Percentiles rank a stretch among this genome's conserved stretches.
Conservation (phyloP, 176 grass and related monocot species). For the Olyra latifolia region DNA sequence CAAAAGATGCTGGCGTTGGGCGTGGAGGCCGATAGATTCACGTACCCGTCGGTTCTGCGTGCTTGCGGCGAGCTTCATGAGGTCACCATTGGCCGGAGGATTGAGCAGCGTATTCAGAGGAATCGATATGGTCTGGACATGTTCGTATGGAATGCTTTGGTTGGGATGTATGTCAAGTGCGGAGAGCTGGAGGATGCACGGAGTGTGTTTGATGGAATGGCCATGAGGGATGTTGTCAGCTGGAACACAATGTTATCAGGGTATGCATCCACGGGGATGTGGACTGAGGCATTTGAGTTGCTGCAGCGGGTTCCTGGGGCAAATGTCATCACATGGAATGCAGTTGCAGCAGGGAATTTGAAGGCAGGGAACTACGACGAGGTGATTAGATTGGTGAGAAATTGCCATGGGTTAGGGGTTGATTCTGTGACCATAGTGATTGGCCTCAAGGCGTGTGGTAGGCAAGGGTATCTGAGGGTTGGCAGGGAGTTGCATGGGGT, state of each 20-base stretch:
- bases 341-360: slow-evolving; percentile 26
- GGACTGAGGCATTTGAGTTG: slow-evolving; percentile 32
- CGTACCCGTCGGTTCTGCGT: slow-evolving; percentile 59
- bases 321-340: slow-evolving; percentile 35
- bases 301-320: slow-evolving; percentile 31
- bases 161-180: slow-evolving; percentile 56
- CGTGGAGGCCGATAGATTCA: slow-evolving; percentile 45
- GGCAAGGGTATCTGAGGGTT: slow-evolving; percentile 26
- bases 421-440: slow-evolving; percentile 55
- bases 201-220: slow-evolving; percentile 65
- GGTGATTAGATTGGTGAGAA: slow-evolving; percentile 41
- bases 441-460: slow-evolving; percentile 58
- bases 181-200: slow-evolving; percentile 32
- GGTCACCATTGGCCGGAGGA: slow-evolving; percentile 31
- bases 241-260: slow-evolving; percentile 62
- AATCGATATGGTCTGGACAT: slow-evolving; percentile 48
- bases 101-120: slow-evolving; percentile 19
- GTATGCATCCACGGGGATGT: slow-evolving; percentile 1
- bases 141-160: slow-evolving; percentile 55
- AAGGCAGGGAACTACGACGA: slow-evolving; percentile 35
- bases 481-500: slow-evolving; percentile 64
- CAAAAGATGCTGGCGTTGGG: slow-evolving; percentile 35
- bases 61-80: slow-evolving; percentile 55
- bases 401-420: neutral
- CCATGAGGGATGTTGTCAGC: slow-evolving; percentile 47